Percentiles rank a stretch among this genome's conserved stretches.
Conservation (phyloP, 257 asterid genomes). For the Scutellaria barbata region DNA sequence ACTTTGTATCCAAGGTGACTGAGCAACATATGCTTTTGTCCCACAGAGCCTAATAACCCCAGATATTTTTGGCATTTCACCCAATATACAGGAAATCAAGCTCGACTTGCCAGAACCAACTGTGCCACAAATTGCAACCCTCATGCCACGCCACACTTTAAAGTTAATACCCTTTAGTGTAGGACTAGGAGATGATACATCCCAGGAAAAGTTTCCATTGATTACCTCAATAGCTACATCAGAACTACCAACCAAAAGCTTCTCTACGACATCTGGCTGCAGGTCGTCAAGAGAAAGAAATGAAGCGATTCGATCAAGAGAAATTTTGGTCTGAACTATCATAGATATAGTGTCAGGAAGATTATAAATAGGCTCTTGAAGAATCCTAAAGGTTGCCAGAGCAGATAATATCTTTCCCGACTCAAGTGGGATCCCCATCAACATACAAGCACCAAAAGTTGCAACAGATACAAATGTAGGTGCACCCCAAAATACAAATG, state of each 20-base stretch:
- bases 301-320: slow-evolving; percentile 83
- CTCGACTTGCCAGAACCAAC: slow-evolving; percentile 98
- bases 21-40: slow-evolving; percentile 78
- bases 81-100: slow-evolving; percentile 73
- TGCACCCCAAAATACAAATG: slow-evolving; percentile 75
- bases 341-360: slow-evolving; percentile 84
- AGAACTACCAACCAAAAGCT: slow-evolving; percentile 56
- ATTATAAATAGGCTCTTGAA: slow-evolving; percentile 79
- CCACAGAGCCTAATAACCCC: slow-evolving; percentile 64
- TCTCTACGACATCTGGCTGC: slow-evolving; percentile 57
- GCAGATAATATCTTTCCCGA: slow-evolving; percentile 88
- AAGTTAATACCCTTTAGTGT: slow-evolving; percentile 64
- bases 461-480: slow-evolving; percentile 77
- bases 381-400: slow-evolving; percentile 86
- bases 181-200: slow-evolving; percentile 52
- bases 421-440: slow-evolving; percentile 82
- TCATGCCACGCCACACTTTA: slow-evolving; percentile 64
- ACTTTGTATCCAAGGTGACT: slow-evolving; percentile 91
- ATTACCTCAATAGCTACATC: slow-evolving; percentile 62
- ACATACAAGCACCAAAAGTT: slow-evolving; percentile 75
- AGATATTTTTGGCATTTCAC: slow-evolving; percentile 79
- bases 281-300: slow-evolving; percentile 87
- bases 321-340: slow-evolving; percentile 90
- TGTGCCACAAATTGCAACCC: slow-evolving; percentile 87
- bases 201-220: slow-evolving; percentile 80